Conservation (phyloP, 257 asterid species). For the Gentiana macrophylla region DNA sequence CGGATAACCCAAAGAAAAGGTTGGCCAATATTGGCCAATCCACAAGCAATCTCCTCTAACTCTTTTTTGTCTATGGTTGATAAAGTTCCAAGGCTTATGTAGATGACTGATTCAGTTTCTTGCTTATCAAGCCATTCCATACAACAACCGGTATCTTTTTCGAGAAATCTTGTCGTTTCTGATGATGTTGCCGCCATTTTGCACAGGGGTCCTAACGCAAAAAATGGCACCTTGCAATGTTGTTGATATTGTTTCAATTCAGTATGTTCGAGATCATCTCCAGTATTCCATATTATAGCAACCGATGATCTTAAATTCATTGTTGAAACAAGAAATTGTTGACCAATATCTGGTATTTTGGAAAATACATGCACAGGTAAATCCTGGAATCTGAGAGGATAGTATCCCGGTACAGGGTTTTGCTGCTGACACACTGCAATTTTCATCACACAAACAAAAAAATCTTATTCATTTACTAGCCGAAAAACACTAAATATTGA, state of each 20-base stretch:
- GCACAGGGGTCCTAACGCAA: slow-evolving; percentile 21
- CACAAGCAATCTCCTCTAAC: slow-evolving; percentile 31
- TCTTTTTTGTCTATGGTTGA: slow-evolving; percentile 15
- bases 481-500: too few relatives aligned
- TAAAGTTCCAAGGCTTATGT: slow-evolving; percentile 35
- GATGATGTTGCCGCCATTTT: background rate
- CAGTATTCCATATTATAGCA: slow-evolving; percentile 44
- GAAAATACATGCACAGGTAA: background rate
- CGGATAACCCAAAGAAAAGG: slow-evolving; percentile 38
- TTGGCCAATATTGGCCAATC: slow-evolving; percentile 25
- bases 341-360: background rate
- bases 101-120: slow-evolving; percentile 26
- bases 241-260: slow-evolving; percentile 19
- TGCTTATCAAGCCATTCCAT: slow-evolving; percentile 31
- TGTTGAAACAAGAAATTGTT: slow-evolving; percentile 11
- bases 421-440: slow-evolving; percentile 24
- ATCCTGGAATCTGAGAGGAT: slow-evolving; percentile 25
- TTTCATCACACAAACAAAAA: too few relatives aligned
- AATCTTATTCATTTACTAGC: too few relatives aligned
- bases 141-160: slow-evolving; percentile 1
- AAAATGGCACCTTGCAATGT: slow-evolving; percentile 29
- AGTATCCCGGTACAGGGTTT: slow-evolving; percentile 19
- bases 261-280: slow-evolving; percentile 15
- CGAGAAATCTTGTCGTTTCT: background rate
- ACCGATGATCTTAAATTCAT: slow-evolving; percentile 23